phyloP scores from a whole-genome alignment of 768 basidiomycete species.

The Pleurotus giganteus region DNA sequence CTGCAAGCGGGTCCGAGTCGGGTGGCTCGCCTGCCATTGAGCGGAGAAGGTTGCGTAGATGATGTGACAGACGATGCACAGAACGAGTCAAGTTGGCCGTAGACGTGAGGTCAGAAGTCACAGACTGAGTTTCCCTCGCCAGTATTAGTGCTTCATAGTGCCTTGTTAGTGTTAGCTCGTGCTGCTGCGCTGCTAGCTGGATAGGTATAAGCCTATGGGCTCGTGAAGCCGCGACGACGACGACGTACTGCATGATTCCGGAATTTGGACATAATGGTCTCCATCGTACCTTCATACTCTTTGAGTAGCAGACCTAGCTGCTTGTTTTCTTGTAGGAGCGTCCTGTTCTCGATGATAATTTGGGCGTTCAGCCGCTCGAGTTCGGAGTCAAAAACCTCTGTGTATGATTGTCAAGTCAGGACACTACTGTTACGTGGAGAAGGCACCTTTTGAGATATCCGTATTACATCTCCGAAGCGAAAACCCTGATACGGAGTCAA shows the following conservation, averaged over 20 bases:
- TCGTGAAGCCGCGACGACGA: slow-evolving; percentile 6
- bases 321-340: slow-evolving; percentile 91
- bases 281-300: slow-evolving; percentile 93
- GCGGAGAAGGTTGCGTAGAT: slow-evolving; percentile 70
- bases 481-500: slow-evolving; percentile 69
- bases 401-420: slow-evolving; percentile 33
- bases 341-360: slow-evolving; percentile 91
- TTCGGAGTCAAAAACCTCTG: slow-evolving; percentile 92
- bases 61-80: slow-evolving; percentile 68
- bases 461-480: slow-evolving; percentile 81
- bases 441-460: slow-evolving; percentile 78
- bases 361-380: slow-evolving; percentile 88
- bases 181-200: slow-evolving; percentile 88
- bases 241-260: slow-evolving; percentile 80
- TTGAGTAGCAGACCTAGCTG: slow-evolving; percentile 86
- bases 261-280: slow-evolving; percentile 96
- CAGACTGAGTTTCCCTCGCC: slow-evolving; percentile 55
- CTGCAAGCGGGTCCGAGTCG: slow-evolving; percentile 40
- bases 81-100: slow-evolving; percentile 62
- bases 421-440: slow-evolving; percentile 1
- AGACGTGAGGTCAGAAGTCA: slow-evolving; percentile 53
- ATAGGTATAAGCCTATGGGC: slow-evolving; percentile 10
- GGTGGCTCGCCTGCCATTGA: slow-evolving; percentile 64
- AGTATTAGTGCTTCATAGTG: slow-evolving; percentile 87
- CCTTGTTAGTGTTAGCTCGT: slow-evolving; percentile 81